Percentiles rank a stretch among this genome's conserved stretches.
phyloP scores from a whole-genome alignment of 176 grass and related monocot genomes.

The Lolium rigidum region DNA sequence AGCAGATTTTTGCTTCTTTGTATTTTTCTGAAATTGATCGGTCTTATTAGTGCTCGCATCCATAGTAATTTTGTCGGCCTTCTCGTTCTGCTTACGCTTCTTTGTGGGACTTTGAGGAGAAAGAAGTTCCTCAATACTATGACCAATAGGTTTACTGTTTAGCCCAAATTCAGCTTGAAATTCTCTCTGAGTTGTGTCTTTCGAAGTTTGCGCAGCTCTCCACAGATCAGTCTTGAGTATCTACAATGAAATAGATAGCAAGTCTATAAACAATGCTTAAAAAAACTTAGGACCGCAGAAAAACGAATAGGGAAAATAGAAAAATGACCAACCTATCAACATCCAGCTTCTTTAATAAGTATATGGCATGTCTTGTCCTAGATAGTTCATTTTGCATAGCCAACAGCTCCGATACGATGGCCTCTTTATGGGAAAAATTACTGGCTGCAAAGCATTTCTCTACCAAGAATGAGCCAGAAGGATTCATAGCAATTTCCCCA shows the following conservation, averaged over 20 bases:
- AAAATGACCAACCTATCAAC: constrained; percentile 66
- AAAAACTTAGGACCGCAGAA: background rate
- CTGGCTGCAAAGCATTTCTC: constrained; percentile 92
- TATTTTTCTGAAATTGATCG: constrained; percentile 15
- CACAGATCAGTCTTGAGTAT: constrained; percentile 87
- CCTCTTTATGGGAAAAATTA: constrained; percentile 85
- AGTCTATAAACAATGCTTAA: background rate
- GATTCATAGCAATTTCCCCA: constrained; percentile 79
- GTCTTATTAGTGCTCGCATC: constrained; percentile 30
- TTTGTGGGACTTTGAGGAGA: constrained; percentile 45
- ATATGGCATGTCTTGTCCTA: constrained; percentile 78
- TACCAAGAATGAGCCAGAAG: constrained; percentile 83
- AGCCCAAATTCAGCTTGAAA: constrained; percentile 76
- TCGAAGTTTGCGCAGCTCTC: constrained; percentile 71
- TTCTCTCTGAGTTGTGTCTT: constrained; percentile 75
- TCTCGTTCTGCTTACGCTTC: constrained; percentile 49
- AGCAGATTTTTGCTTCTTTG: constrained; percentile 45
- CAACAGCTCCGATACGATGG: constrained; percentile 70
- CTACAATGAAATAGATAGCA: constrained; percentile 40
- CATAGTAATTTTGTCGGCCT: constrained; percentile 31
- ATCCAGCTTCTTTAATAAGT: constrained; percentile 94
- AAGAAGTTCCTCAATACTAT: constrained; percentile 30
- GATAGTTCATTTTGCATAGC: constrained; percentile 67
- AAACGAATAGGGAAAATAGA: background rate
- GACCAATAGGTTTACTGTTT: constrained; percentile 42